These are phyloP conservation scores for Thielaviopsis euricoi DNA, from an alignment of 2,329 filamentous ascomycete species.

Conservation along the genomic window DNA sequence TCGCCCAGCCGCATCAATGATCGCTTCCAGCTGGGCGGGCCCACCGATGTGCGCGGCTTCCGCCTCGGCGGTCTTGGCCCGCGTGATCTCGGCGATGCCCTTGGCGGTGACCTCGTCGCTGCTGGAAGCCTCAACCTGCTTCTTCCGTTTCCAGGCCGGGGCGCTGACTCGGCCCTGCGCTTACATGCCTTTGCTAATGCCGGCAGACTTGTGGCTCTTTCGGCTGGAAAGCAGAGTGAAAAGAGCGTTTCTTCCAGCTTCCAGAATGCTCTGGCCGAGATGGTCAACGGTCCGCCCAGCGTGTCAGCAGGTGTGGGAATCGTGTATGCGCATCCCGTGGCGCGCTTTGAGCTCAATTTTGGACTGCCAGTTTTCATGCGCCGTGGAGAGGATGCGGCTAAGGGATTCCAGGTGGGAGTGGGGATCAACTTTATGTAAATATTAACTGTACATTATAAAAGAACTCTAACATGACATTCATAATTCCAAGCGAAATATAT, in stretches of 20 bases:
- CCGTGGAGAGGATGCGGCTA: conserved; percentile 71
- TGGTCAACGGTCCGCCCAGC: conserved; percentile 64
- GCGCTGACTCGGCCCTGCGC: conserved; percentile 67
- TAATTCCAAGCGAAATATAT: too few species aligned
- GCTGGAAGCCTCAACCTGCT: conserved; percentile 78
- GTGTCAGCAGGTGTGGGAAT: conserved; percentile 75
- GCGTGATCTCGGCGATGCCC: conserved; percentile 66
- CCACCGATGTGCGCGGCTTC: conserved; percentile 90
- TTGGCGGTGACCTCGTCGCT: conserved; percentile 84
- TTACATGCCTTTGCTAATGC: conserved; percentile 86
- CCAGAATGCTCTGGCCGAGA: conserved; percentile 46
- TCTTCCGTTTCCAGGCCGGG: conserved; percentile 66
- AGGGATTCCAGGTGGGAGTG: conserved; percentile 88
- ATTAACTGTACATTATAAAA: background rate
- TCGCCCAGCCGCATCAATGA: conserved; percentile 73
- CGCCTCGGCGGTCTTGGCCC: conserved; percentile 77
- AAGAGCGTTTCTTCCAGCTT: conserved; percentile 34
- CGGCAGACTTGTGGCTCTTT: conserved; percentile 63
- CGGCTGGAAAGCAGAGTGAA: conserved; percentile 35
- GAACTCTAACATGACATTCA: background rate
- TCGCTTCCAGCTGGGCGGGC: conserved; percentile 85
- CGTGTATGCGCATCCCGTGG: conserved; percentile 87
- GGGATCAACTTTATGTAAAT: conserved; percentile 82
- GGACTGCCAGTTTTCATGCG: conserved; percentile 69
- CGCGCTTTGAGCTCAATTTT: conserved; percentile 91